Conservation (phyloP, 345 rosid species). For the Populus alba region DNA sequence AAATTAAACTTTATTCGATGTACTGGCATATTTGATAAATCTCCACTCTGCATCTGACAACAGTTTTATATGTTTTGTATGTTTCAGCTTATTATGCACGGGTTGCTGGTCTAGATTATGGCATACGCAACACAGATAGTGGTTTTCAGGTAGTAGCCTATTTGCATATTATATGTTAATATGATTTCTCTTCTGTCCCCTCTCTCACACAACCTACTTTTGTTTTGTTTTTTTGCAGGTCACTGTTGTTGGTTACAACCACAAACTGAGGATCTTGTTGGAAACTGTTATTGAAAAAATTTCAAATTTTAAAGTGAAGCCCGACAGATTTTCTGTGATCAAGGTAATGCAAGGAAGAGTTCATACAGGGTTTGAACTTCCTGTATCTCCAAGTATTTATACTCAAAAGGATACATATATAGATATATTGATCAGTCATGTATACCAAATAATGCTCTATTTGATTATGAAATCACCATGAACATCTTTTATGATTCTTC, state of each 20-base stretch:
- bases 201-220: background rate
- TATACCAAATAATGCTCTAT: too few relatives aligned
- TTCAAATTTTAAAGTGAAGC: conserved; percentile 68
- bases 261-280: conserved; percentile 76
- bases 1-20: too few relatives aligned
- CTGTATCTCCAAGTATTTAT: too few relatives aligned
- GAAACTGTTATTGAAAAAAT: conserved; percentile 66
- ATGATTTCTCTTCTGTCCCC: conserved; percentile 1
- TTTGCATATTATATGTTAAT: conserved; percentile 4
- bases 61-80: conserved; percentile 3
- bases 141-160: conserved; percentile 68
- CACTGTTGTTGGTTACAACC: conserved; percentile 77
- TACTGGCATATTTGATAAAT: too few relatives aligned
- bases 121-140: conserved; percentile 42
- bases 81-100: conserved; percentile 84
- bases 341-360: conserved; percentile 47
- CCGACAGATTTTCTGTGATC: conserved; percentile 78
- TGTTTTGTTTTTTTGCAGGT: conserved; percentile 40
- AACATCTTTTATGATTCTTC: conserved; percentile 1
- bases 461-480: too few relatives aligned
- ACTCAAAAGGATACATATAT: too few relatives aligned
- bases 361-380: background rate
- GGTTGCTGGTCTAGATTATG: conserved; percentile 83
- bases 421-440: too few relatives aligned
- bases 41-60: background rate